phyloP scores from a whole-genome alignment of 108 stramenopile genomes.

The Mayamaea pseudoterrestris region DNA sequence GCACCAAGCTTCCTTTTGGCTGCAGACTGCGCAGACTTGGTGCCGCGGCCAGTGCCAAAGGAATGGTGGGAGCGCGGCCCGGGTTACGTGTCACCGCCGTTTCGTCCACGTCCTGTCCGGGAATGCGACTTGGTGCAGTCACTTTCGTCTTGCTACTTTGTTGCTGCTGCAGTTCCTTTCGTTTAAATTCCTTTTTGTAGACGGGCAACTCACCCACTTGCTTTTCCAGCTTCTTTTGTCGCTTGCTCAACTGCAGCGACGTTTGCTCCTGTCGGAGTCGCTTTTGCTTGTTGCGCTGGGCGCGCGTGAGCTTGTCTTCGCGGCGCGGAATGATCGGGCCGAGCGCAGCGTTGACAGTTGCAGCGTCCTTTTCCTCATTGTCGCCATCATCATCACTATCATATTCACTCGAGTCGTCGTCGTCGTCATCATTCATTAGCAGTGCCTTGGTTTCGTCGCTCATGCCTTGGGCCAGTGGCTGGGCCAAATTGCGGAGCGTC shows the following conservation, averaged over 20 bases:
- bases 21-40: slow-evolving; percentile 51
- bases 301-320: slow-evolving; percentile 62
- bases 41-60: slow-evolving; percentile 48
- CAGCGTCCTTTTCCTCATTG: slow-evolving; percentile 16
- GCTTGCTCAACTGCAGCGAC: slow-evolving; percentile 31
- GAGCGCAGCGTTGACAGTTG: background rate
- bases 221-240: slow-evolving; percentile 39
- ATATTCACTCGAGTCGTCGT: slow-evolving; percentile 37
- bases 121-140: slow-evolving; percentile 20
- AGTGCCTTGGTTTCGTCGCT: slow-evolving; percentile 51
- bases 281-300: slow-evolving; percentile 76
- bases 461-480: slow-evolving; percentile 48
- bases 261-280: slow-evolving; percentile 38
- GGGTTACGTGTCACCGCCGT: slow-evolving; percentile 51
- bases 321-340: slow-evolving; percentile 24
- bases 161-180: slow-evolving; percentile 11
- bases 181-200: slow-evolving; percentile 28
- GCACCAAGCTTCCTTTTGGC: slow-evolving; percentile 70
- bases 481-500: slow-evolving; percentile 36
- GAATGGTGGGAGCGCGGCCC: slow-evolving; percentile 51
- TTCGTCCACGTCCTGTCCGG: slow-evolving; percentile 34
- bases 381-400: slow-evolving; percentile 31
- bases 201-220: slow-evolving; percentile 29
- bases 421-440: slow-evolving; percentile 32
- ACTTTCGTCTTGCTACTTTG: slow-evolving; percentile 10